Evolutionary conservation across 1,284 basidiomycete species (phyloP).

Genomic region (Cryptococcus hybrid): DNA sequence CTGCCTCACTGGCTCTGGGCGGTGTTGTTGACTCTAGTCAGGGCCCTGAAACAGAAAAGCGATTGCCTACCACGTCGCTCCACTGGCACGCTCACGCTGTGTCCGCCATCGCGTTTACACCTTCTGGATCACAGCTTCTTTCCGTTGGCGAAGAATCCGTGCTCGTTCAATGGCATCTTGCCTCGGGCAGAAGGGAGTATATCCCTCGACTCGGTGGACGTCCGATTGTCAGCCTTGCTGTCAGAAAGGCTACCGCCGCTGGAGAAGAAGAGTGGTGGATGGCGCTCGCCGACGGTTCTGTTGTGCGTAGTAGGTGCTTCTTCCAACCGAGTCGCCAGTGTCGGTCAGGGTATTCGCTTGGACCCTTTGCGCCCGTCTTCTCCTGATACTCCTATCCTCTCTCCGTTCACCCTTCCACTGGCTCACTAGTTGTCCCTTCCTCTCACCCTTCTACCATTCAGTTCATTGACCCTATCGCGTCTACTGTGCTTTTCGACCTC

Average conservation of each 20-base stretch:
- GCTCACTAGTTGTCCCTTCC: conserved; percentile 81
- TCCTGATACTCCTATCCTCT: conserved; percentile 48
- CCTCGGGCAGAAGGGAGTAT: conserved; percentile 81
- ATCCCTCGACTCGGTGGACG: conserved; percentile 89
- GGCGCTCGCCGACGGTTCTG: conserved; percentile 77
- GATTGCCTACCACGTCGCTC: conserved; percentile 70
- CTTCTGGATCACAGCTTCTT: conserved; percentile 87
- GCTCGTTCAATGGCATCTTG: conserved; percentile 91
- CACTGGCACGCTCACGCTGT: conserved; percentile 99
- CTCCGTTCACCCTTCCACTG: conserved; percentile 66
- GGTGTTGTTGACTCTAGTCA: conserved; percentile 6
- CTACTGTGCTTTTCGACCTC: conserved; percentile 75
- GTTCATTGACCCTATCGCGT: conserved; percentile 74
- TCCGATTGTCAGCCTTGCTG: conserved; percentile 61
- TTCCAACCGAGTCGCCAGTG: conserved; percentile 70
- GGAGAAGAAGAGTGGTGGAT: conserved; percentile 82
- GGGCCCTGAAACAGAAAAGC: conserved; percentile 30
- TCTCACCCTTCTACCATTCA: conserved; percentile 95
- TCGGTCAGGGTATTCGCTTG: conserved; percentile 51
- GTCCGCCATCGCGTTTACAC: conserved; percentile 81
- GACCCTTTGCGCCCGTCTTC: conserved; percentile 39
- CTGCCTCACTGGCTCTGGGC: conserved; percentile 14
- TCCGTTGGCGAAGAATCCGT: conserved; percentile 97
- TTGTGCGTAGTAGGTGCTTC: conserved; percentile 73
- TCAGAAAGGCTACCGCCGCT: conserved; percentile 57